Evolutionary conservation across 2,329 filamentous ascomycete species (phyloP), one percentile per base, ranked within the genome.

Genomic region (Cladophialophora psammophila): DNA sequence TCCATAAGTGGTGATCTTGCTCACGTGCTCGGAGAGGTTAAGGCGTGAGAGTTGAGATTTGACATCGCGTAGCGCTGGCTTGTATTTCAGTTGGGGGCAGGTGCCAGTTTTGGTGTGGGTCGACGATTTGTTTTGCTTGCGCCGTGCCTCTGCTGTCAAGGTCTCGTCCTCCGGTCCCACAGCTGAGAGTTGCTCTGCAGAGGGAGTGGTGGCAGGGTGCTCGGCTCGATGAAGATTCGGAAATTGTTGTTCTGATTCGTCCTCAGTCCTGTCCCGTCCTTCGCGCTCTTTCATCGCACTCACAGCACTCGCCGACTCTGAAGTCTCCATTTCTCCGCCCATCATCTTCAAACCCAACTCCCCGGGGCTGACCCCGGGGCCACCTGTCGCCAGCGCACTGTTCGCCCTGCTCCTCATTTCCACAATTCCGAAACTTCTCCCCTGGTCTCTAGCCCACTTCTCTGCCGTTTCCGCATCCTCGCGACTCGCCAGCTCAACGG

Each of bases 401-500:
- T 60, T 60, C 15, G 38, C 57, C n/a, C 57, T 31, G 40, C 59
- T 52, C n/a, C 59, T 40, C 42, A 61, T 34, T 10, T 48, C 45
- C 8, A 32, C 20, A 32, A 48, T 20, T 15, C 52, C 59, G 31
- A 48, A 53, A 8, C 12, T 61, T 34, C 42, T 61, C 10, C n/a
- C 35, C 34, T 61, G 59, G 32, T 20, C 62, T 42, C 36, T 52
- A 8, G 53, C 53, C 67, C 61, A 65, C 42, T 40, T 60, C 26
- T 67, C 58, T 3, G 59, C 62, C 10, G 20, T 68, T 12, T 55
- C 40, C 31, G 68, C 68, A 61, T 62, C 68, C 32, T 67, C 61
- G 20, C 68, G 60, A 38, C 61, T 67, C n/a, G 68, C 68, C n/a
- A 70, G 34, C 42, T 70, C 65, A n/a, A 68, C 68, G 4, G 65